A percentile compares a stretch with the other conserved stretches of the same genome.
Evolutionary conservation across 139 green algal species (phyloP).

Genomic region (Pycnococcus provasolii): DNA sequence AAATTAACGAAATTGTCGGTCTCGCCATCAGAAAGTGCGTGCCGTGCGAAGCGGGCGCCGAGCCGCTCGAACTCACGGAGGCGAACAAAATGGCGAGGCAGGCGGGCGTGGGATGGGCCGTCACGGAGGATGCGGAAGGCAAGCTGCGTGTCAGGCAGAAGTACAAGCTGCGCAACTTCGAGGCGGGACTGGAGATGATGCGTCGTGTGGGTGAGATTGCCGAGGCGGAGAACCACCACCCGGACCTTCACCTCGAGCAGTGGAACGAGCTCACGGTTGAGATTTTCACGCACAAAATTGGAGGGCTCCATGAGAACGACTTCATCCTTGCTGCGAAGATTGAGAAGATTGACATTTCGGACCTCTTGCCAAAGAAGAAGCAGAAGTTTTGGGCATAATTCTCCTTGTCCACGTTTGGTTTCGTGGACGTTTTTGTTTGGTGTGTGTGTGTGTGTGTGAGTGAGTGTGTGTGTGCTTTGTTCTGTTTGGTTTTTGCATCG

Average conservation of each 20-base stretch:
- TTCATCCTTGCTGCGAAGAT: conserved; percentile 79
- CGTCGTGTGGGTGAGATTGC: conserved; percentile 1
- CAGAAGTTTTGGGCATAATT: conserved; percentile 4
- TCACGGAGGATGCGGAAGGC: conserved; percentile 24
- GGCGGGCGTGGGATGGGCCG: conserved; percentile 48
- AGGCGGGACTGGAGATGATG: conserved; percentile 40
- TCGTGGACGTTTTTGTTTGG: too few relatives aligned
- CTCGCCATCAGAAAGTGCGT: conserved; percentile 42
- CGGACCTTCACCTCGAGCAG: conserved; percentile 36
- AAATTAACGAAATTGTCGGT: conserved; percentile 27
- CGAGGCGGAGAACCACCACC: conserved; percentile 37
- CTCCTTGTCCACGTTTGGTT: neutral
- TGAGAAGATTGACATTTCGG: conserved; percentile 50
- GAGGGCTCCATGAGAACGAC: conserved; percentile 76
- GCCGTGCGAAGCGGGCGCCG: conserved; percentile 32
- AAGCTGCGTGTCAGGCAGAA: conserved; percentile 45
- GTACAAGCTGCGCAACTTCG: conserved; percentile 45
- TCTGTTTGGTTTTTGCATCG: too few relatives aligned
- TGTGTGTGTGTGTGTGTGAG: too few relatives aligned
- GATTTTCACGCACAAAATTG: conserved; percentile 28
- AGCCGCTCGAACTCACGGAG: conserved; percentile 27
- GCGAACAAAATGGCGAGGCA: conserved; percentile 35
- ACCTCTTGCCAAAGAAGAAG: conserved; percentile 47
- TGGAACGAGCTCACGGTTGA: conserved; percentile 45
- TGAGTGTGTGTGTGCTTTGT: too few relatives aligned